Percentiles rank a stretch among this genome's conserved stretches.
phyloP scores from a whole-genome alignment of 805 yeast species.

The Kregervanrija pseudodelftensis region DNA sequence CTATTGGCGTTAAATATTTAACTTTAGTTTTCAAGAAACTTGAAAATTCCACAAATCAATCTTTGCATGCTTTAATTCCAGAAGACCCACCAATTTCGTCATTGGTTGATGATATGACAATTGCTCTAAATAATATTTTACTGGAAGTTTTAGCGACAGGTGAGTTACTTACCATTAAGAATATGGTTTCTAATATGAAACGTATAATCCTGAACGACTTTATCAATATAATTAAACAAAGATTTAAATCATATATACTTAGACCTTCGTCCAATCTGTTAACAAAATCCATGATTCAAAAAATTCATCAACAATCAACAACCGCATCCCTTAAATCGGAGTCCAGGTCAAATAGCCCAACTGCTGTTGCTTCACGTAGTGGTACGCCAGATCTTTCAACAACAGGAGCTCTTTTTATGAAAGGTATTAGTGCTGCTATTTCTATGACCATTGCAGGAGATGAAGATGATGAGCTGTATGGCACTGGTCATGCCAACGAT shows the following conservation, averaged over 20 bases:
- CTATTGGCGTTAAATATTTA: constrained; percentile 21
- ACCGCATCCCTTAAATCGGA: not conserved
- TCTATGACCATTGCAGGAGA: constrained; percentile 32
- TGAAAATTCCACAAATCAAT: constrained; percentile 11
- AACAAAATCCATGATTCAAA: constrained; percentile 10
- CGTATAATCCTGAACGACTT: constrained; percentile 60
- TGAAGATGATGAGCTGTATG: constrained; percentile 28
- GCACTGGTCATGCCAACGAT: constrained; percentile 23
- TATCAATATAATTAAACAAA: constrained; percentile 44
- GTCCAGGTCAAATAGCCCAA: constrained; percentile 8
- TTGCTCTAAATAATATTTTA: constrained; percentile 63
- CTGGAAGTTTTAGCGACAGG: constrained; percentile 68
- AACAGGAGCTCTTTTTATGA: constrained; percentile 30
- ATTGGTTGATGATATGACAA: constrained; percentile 75
- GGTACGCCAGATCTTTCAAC: constrained; percentile 24
- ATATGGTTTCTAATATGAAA: constrained; percentile 47
- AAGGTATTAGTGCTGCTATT: constrained; percentile 32
- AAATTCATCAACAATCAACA: constrained; percentile 14
- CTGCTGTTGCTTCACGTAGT: constrained; percentile 20
- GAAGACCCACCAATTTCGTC: constrained; percentile 70
- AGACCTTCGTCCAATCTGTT: constrained; percentile 25
- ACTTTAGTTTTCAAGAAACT: constrained; percentile 15
- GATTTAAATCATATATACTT: constrained; percentile 39
- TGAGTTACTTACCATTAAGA: constrained; percentile 46
- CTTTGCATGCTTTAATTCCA: constrained; percentile 28